Evolutionary conservation across 106 monocot genomes (phyloP).

Genomic region (Dendrobium nobile): DNA sequence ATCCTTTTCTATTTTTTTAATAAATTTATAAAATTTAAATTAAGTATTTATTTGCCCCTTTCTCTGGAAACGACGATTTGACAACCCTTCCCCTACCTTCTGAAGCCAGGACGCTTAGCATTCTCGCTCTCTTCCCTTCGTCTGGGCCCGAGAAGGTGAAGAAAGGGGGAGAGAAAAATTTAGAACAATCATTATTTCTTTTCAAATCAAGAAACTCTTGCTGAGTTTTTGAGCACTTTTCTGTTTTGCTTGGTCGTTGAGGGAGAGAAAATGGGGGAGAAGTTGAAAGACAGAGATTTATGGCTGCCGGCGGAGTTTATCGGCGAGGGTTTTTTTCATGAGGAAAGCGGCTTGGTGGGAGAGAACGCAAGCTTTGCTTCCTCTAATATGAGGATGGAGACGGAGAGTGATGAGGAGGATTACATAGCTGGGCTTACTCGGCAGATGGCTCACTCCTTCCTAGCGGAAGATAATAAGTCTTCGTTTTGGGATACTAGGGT

Average conservation of each 20-base stretch:
- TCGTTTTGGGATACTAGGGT: slow-evolving; percentile 1
- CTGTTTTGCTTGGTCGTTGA: background rate
- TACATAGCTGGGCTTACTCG: slow-evolving; percentile 37
- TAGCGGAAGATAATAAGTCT: slow-evolving; percentile 17
- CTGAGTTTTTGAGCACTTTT: background rate
- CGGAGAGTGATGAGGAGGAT: slow-evolving; percentile 50
- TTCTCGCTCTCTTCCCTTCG: background rate
- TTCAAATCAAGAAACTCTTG: background rate
- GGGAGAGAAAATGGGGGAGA: background rate
- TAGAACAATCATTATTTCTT: background rate
- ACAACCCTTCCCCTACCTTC: background rate
- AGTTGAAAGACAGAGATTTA: background rate
- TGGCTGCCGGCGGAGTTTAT: slow-evolving; percentile 8
- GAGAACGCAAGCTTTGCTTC: background rate
- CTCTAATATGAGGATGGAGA: slow-evolving; percentile 10
- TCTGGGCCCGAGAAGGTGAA: background rate
- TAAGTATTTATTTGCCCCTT: background rate
- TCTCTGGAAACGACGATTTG: background rate
- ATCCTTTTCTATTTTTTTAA: background rate
- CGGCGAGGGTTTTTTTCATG: background rate
- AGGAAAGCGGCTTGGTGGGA: background rate
- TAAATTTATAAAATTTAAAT: background rate
- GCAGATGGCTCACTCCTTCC: slow-evolving; percentile 35
- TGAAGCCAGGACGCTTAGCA: background rate
- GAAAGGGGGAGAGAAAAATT: background rate